phyloP scores from a whole-genome alignment of 148 eudicot genomes.

The Hydrangea macrophylla region DNA sequence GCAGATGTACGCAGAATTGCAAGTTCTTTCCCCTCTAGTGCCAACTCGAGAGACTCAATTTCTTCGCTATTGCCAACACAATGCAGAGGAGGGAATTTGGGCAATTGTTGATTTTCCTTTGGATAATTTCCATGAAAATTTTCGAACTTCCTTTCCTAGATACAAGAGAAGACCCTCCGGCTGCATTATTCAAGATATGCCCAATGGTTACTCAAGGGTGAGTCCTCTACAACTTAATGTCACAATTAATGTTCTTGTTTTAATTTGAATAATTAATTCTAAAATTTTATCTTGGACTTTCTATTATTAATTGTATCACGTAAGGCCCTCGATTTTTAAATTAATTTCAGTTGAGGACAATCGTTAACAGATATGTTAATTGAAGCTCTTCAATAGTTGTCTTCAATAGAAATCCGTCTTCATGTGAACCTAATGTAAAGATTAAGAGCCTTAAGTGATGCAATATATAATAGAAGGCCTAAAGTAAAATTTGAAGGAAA shows the following conservation, averaged over 20 bases:
- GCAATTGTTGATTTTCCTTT: conserved; percentile 90
- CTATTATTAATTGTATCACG: too few relatives aligned
- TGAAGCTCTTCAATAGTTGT: too few relatives aligned
- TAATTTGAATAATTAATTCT: background rate
- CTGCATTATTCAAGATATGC: conserved; percentile 95
- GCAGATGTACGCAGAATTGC: conserved; percentile 85
- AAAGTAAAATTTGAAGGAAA: too few relatives aligned
- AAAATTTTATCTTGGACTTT: too few relatives aligned
- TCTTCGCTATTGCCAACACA: conserved; percentile 85
- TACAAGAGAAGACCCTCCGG: conserved; percentile 89
- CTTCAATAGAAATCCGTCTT: too few relatives aligned
- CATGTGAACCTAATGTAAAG: too few relatives aligned
- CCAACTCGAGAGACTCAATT: conserved; percentile 81
- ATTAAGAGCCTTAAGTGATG: too few relatives aligned
- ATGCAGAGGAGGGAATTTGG: conserved; percentile 82
- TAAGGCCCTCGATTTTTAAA: too few relatives aligned
- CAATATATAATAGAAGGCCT: too few relatives aligned
- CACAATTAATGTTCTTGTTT: background rate
- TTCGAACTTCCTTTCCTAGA: conserved; percentile 36
- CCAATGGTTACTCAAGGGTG: conserved; percentile 97
- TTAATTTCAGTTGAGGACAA: too few relatives aligned
- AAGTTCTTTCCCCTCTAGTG: conserved; percentile 82
- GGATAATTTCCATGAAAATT: conserved; percentile 52
- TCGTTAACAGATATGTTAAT: too few relatives aligned
- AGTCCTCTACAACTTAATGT: background rate